Conservation (phyloP, 129 eudicot genomes). For the Flaveria sonorensis region DNA sequence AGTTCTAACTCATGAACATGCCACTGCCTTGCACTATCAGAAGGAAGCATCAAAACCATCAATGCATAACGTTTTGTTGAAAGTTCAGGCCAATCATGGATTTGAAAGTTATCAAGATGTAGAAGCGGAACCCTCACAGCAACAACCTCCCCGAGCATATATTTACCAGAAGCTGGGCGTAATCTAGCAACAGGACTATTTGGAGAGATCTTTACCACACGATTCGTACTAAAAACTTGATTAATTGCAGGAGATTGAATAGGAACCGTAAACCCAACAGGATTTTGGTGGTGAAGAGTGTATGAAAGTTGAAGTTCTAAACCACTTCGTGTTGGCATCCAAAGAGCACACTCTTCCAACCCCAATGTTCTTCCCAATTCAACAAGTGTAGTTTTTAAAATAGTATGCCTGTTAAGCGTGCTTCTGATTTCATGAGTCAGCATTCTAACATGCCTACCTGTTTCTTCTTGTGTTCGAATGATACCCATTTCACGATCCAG, state of each 20-base stretch:
- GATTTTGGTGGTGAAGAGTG: conserved; percentile 84
- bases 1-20: conserved; percentile 94
- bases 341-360: conserved; percentile 96
- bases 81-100: conserved; percentile 92
- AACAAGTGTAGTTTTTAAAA: conserved; percentile 81
- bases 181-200: conserved; percentile 89
- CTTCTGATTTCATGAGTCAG: conserved; percentile 96
- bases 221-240: conserved; percentile 79
- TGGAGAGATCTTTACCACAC: conserved; percentile 81
- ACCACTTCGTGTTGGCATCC: conserved; percentile 98
- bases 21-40: conserved; percentile 95
- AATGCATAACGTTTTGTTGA: conserved; percentile 86
- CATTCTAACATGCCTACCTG: conserved; percentile 96
- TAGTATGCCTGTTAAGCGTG: conserved; percentile 94
- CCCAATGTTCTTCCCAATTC: conserved; percentile 94
- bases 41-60: conserved; percentile 99
- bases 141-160: conserved; percentile 94
- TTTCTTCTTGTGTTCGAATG: conserved; percentile 95
- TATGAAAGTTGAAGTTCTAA: conserved; percentile 86
- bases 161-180: conserved; percentile 72
- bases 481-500: conserved; percentile 96
- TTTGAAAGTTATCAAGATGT: conserved; percentile 81
- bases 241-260: conserved; percentile 84
- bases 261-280: conserved; percentile 87
- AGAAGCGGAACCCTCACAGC: conserved; percentile 98